Conservation (phyloP, 2,329 filamentous ascomycete species). For the Fonsecaea monophora region DNA sequence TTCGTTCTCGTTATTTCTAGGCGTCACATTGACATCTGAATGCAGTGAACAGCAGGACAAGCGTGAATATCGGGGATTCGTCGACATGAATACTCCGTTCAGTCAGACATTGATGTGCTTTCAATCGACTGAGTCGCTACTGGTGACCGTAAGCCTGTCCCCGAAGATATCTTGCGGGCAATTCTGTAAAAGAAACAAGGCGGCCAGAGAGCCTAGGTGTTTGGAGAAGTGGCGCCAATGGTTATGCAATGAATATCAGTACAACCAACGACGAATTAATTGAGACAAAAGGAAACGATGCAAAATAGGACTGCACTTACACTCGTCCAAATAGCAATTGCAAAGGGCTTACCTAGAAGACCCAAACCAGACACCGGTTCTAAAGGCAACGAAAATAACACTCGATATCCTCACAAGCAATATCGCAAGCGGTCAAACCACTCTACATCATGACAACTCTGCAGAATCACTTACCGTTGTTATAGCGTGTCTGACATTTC, state of each 20-base stretch:
- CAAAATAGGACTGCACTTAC: background rate
- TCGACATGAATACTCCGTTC: background rate
- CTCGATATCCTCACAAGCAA: background rate
- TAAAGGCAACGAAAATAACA: background rate
- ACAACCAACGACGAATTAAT: background rate
- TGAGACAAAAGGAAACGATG: background rate
- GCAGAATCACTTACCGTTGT: background rate
- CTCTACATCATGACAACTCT: background rate
- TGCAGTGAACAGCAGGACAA: background rate
- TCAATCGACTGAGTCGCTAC: background rate
- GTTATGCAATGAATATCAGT: background rate
- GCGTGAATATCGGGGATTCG: background rate
- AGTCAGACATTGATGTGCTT: background rate
- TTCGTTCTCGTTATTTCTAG: no score
- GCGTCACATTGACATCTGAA: background rate
- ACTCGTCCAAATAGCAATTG: background rate
- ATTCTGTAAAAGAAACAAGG: background rate
- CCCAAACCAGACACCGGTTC: background rate
- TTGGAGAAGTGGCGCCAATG: background rate
- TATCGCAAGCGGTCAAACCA: background rate
- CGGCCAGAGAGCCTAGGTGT: background rate
- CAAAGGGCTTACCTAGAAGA: background rate
- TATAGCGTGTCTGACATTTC: constrained; percentile 1
- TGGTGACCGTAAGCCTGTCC: background rate
- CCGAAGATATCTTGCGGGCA: background rate